Evolutionary conservation across 192 early-diverging fungal species (phyloP).

Genomic region (Oehlia diaphana): DNA sequence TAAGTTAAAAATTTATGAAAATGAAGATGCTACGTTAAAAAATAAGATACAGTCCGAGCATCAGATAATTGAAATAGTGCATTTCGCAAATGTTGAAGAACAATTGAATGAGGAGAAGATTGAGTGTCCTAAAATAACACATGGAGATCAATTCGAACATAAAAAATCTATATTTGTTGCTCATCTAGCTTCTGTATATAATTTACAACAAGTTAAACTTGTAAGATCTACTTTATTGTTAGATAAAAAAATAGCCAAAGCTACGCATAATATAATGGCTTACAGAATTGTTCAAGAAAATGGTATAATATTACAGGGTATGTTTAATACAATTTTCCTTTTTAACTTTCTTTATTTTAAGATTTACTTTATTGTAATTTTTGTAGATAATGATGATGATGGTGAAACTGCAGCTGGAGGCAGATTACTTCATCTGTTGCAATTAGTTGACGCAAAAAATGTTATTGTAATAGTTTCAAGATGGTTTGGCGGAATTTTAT

Average conservation of each 20-base stretch:
- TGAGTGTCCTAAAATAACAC: slow-evolving; percentile 13
- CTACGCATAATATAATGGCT: slow-evolving; percentile 91
- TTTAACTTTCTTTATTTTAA: background rate
- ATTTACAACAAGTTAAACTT: slow-evolving; percentile 52
- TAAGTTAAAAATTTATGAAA: slow-evolving; percentile 9
- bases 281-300: slow-evolving; percentile 72
- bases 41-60: background rate
- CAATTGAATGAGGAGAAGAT: background rate
- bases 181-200: slow-evolving; percentile 65
- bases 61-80: background rate
- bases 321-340: background rate
- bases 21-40: slow-evolving; percentile 6
- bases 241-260: slow-evolving; percentile 77
- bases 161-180: slow-evolving; percentile 86
- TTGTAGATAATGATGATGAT: slow-evolving; percentile 85
- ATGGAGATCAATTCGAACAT: slow-evolving; percentile 62
- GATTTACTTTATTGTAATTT: background rate
- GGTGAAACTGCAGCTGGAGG: slow-evolving; percentile 92
- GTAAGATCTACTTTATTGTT: slow-evolving; percentile 54
- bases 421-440: slow-evolving; percentile 79
- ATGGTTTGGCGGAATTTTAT: slow-evolving; percentile 88
- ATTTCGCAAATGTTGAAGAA: background rate
- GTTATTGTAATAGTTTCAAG: slow-evolving; percentile 76
- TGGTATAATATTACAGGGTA: slow-evolving; percentile 56
- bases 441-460: slow-evolving; percentile 69